These are phyloP conservation scores for Didymella segeticola DNA, from an alignment of 2,329 filamentous ascomycete species.

Conservation along the genomic window DNA sequence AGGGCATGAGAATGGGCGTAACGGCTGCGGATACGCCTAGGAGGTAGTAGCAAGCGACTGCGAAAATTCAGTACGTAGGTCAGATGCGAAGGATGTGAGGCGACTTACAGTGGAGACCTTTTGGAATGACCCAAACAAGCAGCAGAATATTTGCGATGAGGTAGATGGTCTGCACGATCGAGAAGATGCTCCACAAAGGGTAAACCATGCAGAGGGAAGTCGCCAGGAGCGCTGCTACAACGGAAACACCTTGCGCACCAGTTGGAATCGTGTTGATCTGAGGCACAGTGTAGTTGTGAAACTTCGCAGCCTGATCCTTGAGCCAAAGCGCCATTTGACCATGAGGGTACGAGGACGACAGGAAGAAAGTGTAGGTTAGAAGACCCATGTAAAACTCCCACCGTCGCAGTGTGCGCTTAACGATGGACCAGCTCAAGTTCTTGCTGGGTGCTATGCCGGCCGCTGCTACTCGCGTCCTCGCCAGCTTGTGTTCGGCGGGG, in stretches of 20 bases:
- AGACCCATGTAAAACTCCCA: constrained; percentile 62
- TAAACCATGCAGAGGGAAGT: constrained; percentile 61
- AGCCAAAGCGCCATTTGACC: constrained; percentile 63
- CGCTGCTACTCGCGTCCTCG: constrained; percentile 37
- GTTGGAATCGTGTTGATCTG: constrained; percentile 61
- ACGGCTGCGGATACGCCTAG: constrained; percentile 45
- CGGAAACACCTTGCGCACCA: constrained; percentile 56
- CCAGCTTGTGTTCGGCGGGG: constrained; percentile 40
- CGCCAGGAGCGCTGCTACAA: constrained; percentile 58
- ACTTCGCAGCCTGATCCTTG: constrained; percentile 52
- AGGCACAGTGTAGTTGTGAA: constrained; percentile 52
- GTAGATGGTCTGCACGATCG: constrained; percentile 49
- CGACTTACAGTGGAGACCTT: constrained; percentile 46
- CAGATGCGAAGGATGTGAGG: background rate
- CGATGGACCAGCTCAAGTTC: constrained; percentile 53
- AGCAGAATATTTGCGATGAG: constrained; percentile 57
- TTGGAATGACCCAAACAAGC: constrained; percentile 59
- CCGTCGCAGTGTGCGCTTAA: constrained; percentile 55
- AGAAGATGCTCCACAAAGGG: constrained; percentile 58
- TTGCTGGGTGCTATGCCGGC: constrained; percentile 48
- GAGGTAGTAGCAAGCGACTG: constrained; percentile 46
- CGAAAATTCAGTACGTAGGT: background rate
- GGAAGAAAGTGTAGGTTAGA: constrained; percentile 53
- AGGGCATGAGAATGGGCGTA: constrained; percentile 47
- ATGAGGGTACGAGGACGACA: constrained; percentile 52